Base-by-base conservation (phyloP, 1,139 yeast genomes). In the Taphrina deformans region DNA sequence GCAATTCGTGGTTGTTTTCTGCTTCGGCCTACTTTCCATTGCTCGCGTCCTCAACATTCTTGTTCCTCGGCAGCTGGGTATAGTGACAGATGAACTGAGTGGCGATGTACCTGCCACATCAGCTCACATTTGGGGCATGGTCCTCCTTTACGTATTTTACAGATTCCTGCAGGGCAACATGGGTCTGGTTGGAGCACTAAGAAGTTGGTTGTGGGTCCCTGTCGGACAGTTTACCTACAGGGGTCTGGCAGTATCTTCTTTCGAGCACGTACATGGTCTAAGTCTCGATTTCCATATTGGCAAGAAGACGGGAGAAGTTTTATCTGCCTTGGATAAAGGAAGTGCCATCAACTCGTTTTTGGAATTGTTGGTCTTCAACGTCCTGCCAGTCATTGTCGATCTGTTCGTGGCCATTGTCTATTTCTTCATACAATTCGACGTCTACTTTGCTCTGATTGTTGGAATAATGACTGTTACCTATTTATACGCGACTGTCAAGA, bases 151-250 rank as follows among this genome's bases (percentile, higher is more conserved):
- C 89, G 97, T 96, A 78, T 83, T 4, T 75, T 79, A 18, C 81
- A 84, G 52, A 79, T 87, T 1, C 72, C 74, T 16, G 79, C 84
- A 24, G 80, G 88, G 3, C 76, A 85, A 1, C 81, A 86, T 0
- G 82, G 89, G 56, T 89, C 87, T 10, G 81, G 90, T 93, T 76
- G 99, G 98, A 26, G 98, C 93, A 75, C 79, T 93, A 69, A 79
- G 98, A 72, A 91, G 92, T 74, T 98, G 97, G 0, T 85, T 93
- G 6, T 93, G 95, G 79, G 97, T 98, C 0, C 83, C 89, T 38
- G 98, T 93, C 18, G 96, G 97, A 2, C 99, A 93, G 75, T 85
- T 87, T 71, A 97, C 99, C n/a, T 93, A 93, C 71, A 85, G 90
- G 71, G 82, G 88, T 67, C 97, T 93, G 31, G 96, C 98, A 0